Conservation (phyloP, 2,329 filamentous ascomycete genomes). For the Fusarium sp. region DNA sequence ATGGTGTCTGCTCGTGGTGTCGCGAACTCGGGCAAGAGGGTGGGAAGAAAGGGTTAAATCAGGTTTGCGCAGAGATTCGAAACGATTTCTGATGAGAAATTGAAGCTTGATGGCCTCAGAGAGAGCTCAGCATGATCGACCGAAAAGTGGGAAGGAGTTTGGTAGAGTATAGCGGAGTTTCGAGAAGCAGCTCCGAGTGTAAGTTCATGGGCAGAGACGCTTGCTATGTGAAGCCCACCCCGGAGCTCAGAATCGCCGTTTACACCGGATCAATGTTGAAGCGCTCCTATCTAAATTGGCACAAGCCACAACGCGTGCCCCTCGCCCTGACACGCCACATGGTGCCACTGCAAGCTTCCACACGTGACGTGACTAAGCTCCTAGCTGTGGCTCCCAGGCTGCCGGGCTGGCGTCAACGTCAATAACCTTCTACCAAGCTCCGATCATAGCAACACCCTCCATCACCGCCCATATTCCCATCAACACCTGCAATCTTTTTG, state of each 20-base stretch:
- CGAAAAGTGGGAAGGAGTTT: constrained; percentile 18
- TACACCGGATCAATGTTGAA: constrained; percentile 51
- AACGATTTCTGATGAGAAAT: constrained; percentile 6
- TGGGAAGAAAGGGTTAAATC: constrained; percentile 17
- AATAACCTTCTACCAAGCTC: constrained; percentile 47
- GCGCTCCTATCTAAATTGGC: constrained; percentile 40
- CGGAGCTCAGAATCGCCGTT: constrained; percentile 31
- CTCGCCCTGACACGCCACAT: constrained; percentile 2
- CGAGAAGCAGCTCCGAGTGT: constrained; percentile 39
- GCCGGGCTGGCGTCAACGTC: constrained; percentile 54
- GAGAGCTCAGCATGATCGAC: constrained; percentile 43
- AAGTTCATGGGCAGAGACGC: constrained; percentile 41
- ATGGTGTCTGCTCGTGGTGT: constrained; percentile 46
- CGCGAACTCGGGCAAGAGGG: constrained; percentile 31
- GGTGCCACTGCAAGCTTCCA: constrained; percentile 17
- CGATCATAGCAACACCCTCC: constrained; percentile 37
- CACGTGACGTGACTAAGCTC: constrained; percentile 52
- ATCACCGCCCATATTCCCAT: constrained; percentile 33
- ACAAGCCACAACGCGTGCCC: constrained; percentile 16
- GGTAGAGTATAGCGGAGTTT: constrained; percentile 24
- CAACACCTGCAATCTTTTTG: constrained; percentile 13
- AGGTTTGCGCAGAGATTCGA: constrained; percentile 1
- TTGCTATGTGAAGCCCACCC: constrained; percentile 38
- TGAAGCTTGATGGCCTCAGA: constrained; percentile 35
- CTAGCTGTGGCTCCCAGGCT: constrained; percentile 51